These are phyloP conservation scores for Saccharomyces hybrid DNA, from an alignment of 1,139 yeast species.

Conservation along the genomic window DNA sequence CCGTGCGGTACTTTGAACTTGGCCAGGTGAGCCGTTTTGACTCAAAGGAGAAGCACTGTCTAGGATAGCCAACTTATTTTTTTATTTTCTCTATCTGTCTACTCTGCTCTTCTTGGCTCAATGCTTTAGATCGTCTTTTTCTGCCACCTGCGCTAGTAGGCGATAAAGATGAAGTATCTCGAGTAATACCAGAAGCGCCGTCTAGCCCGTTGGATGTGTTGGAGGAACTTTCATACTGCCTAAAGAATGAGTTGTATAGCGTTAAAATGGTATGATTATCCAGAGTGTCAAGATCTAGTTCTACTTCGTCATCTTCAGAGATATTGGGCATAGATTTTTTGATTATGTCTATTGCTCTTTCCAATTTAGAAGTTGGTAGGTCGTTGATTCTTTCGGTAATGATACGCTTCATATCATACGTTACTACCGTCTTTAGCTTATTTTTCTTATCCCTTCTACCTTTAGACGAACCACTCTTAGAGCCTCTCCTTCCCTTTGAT, in stretches of 20 bases:
- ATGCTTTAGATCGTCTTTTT: slow-evolving; percentile 33
- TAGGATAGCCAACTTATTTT: slow-evolving; percentile 70
- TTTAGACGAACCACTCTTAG: slow-evolving; percentile 9
- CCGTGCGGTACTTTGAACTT: slow-evolving; percentile 12
- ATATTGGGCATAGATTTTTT: slow-evolving; percentile 82
- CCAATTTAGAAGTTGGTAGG: slow-evolving; percentile 68
- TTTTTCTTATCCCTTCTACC: slow-evolving; percentile 25
- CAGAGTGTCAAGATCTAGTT: slow-evolving; percentile 88
- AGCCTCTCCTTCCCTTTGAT: slow-evolving; percentile 11
- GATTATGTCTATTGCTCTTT: slow-evolving; percentile 76
- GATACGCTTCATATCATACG: slow-evolving; percentile 95
- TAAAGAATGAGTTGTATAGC: slow-evolving; percentile 51
- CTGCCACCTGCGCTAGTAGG: slow-evolving; percentile 26
- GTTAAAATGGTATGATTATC: slow-evolving; percentile 79
- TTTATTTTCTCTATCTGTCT: slow-evolving; percentile 80
- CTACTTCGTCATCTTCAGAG: slow-evolving; percentile 70
- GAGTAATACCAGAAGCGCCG: slow-evolving; percentile 5
- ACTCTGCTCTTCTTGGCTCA: slow-evolving; percentile 61
- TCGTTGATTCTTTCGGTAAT: slow-evolving; percentile 79
- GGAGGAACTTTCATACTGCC: slow-evolving; percentile 31
- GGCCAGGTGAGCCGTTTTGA: slow-evolving; percentile 25
- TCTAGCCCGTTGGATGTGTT: slow-evolving; percentile 12
- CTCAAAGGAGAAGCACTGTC: slow-evolving; percentile 36
- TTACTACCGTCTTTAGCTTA: slow-evolving; percentile 43
- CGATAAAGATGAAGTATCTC: slow-evolving; percentile 25